Evolutionary conservation across 495 filamentous ascomycete genomes (phyloP).

Genomic region (Apodospora peruviana): DNA sequence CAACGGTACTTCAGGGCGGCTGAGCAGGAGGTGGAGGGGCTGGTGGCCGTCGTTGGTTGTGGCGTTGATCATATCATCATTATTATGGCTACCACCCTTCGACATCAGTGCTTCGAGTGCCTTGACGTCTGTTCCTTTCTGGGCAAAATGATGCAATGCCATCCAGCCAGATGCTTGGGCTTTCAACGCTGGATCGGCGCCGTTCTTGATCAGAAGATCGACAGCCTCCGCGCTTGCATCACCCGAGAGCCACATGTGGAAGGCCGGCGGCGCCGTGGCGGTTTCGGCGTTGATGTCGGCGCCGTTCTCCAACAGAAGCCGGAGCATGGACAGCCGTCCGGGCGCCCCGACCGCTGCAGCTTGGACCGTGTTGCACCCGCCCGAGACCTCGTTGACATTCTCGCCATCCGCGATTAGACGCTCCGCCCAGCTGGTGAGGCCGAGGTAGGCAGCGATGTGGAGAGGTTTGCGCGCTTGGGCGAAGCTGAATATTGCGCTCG

Average conservation of each 20-base stretch:
- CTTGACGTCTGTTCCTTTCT: background rate
- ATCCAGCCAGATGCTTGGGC: background rate
- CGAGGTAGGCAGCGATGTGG: background rate
- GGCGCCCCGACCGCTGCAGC: no score
- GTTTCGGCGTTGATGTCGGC: no score
- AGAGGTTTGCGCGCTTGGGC: conserved; percentile 8
- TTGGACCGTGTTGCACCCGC: no score
- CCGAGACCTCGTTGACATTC: no score
- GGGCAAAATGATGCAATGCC: background rate
- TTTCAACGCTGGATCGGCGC: background rate
- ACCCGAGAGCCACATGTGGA: no score
- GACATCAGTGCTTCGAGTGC: background rate
- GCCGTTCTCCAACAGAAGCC: no score
- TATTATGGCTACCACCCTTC: background rate
- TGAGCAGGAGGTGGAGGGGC: background rate
- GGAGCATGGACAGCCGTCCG: no score
- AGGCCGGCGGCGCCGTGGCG: no score
- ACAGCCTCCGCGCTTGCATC: no score
- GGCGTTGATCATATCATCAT: background rate
- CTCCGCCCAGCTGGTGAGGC: background rate
- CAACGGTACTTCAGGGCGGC: background rate
- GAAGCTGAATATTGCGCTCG: conserved; percentile 3
- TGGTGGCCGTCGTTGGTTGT: no score
- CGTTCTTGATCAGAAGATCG: background rate
- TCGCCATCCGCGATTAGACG: background rate